These are phyloP conservation scores for Alternaria brassicae DNA, from an alignment of 2,329 filamentous ascomycete species.

Conservation along the genomic window DNA sequence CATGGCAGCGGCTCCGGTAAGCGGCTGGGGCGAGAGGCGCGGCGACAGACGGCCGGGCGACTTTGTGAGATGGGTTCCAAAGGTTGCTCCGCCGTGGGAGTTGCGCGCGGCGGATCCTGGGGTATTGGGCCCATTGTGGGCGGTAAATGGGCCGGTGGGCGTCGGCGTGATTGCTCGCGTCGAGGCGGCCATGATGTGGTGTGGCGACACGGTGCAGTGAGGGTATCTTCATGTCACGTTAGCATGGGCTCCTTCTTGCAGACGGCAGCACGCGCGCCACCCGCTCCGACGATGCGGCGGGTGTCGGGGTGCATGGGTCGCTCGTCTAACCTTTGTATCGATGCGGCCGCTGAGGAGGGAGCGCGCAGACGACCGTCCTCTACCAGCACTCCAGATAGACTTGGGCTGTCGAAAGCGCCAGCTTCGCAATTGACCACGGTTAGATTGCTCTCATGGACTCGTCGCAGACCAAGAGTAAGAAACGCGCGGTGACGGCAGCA, in stretches of 20 bases:
- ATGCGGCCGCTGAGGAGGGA: conserved; percentile 16
- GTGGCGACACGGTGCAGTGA: background rate
- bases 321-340: conserved; percentile 29
- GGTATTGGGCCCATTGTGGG: conserved; percentile 51
- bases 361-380: conserved; percentile 17
- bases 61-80: conserved; percentile 52
- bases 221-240: conserved; percentile 18
- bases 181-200: conserved; percentile 52
- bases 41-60: conserved; percentile 53
- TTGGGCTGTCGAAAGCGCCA: conserved; percentile 19
- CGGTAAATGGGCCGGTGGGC: conserved; percentile 50
- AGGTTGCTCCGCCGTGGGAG: conserved; percentile 38
- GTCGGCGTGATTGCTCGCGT: conserved; percentile 54
- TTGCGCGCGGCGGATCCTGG: conserved; percentile 45
- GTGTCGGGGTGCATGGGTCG: conserved; percentile 5
- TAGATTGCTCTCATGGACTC: conserved; percentile 16
- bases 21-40: conserved; percentile 49
- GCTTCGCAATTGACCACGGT: conserved; percentile 24
- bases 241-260: conserved; percentile 9
- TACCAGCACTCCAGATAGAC: conserved; percentile 18
- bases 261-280: background rate
- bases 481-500: background rate
- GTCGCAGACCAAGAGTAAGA: conserved; percentile 9
- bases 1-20: conserved; percentile 58
- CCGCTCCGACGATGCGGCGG: background rate